Base-by-base conservation (phyloP, 352 stramenopile species). In the Albugo candida region DNA sequence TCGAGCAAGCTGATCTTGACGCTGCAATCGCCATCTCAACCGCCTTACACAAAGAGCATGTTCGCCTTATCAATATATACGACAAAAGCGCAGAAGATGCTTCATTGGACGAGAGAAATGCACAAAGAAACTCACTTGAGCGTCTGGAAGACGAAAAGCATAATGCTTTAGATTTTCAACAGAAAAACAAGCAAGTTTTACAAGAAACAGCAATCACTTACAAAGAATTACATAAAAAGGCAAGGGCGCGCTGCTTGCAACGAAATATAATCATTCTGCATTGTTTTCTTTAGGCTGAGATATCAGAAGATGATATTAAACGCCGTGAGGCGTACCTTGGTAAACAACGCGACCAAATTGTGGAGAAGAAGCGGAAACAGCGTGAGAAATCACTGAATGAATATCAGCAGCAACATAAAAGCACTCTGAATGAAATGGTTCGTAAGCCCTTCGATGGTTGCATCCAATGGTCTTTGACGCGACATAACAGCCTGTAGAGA, bases 311-410 rank as follows among this genome's bases (percentile, higher is more conserved):
- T 13, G 74, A 85, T 45, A 52, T 84, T 39, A 78, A 82, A 41
- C 70, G 69, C 13, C 73, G 74, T n/a, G 69, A 83, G 48, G 65
- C 77, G 47, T 85, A 86, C 49, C 48, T 89, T 39, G 58, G 65
- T 35, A 68, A 78, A 49, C 76, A 88, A 46, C 73, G 72, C 37
- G 75, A 86, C 41, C 63, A 63, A 39, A 77, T 86, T 35, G 55
- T 89, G n/a, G 69, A 78, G 45, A 86, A 86, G 61, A 86, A 86
- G 65, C 73, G 77, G 48, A 65, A 70, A 24, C 68, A 89, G 59
- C 65, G 76, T 17, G 67, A 85, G 51, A 37, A 39, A 14, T 63
- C 82, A 41, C 56, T 88, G n/a, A 77, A 83, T 48, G 67, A 80
- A 48, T 88, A 72, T 55, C 65, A 76, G 13, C 62, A 83, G 27